Evolutionary conservation across 202 grass and related monocot genomes (phyloP).

Genomic region (Digitaria exilis): DNA sequence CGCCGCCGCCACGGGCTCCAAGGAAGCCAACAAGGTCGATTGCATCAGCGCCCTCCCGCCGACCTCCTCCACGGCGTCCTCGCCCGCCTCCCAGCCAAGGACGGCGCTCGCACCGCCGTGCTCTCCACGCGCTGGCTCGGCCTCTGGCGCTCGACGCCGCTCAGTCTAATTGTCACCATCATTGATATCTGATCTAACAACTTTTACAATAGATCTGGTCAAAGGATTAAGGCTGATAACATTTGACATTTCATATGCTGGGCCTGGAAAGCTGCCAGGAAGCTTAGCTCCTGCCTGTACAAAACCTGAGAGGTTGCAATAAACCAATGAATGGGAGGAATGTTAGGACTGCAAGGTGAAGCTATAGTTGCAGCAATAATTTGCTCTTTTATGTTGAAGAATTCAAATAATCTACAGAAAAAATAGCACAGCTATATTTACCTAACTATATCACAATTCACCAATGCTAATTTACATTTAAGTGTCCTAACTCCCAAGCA

Average conservation of each 20-base stretch:
- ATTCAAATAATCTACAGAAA: background rate
- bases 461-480: no score
- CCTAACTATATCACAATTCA: background rate
- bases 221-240: constrained; percentile 40
- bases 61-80: background rate
- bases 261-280: constrained; percentile 41
- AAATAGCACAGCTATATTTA: background rate
- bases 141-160: constrained; percentile 27
- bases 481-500: background rate
- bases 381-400: background rate
- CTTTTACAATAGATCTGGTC: constrained; percentile 54
- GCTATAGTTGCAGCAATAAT: background rate
- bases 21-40: background rate
- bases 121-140: constrained; percentile 14
- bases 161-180: constrained; percentile 63
- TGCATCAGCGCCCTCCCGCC: constrained; percentile 15
- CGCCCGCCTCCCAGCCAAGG: constrained; percentile 19
- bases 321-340: constrained; percentile 25
- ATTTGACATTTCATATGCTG: constrained; percentile 54
- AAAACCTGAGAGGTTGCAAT: constrained; percentile 44
- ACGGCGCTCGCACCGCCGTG: background rate
- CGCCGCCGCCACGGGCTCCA: background rate
- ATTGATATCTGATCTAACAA: constrained; percentile 43
- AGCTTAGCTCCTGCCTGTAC: constrained; percentile 48
- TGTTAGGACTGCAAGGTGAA: background rate